Conservation (phyloP, 2,329 filamentous ascomycete species). For the Chaetomium sp. region DNA sequence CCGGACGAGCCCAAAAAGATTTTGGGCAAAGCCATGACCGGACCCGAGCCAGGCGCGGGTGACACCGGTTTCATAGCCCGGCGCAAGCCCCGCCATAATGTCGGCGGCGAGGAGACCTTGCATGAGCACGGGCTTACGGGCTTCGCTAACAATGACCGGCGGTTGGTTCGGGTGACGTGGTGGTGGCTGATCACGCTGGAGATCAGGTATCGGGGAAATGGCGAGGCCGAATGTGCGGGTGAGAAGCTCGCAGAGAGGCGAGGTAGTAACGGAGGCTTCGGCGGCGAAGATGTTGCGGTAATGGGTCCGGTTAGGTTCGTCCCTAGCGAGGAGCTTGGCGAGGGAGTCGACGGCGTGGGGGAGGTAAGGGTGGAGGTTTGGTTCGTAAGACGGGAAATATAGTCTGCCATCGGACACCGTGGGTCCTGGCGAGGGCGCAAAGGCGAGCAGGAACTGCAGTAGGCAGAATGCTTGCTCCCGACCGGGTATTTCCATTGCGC, state of each 20-base stretch:
- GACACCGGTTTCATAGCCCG: slow-evolving; percentile 55
- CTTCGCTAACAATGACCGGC: slow-evolving; percentile 58
- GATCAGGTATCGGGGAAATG: slow-evolving; percentile 76
- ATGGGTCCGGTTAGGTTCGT: slow-evolving; percentile 83
- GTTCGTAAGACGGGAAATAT: slow-evolving; percentile 75
- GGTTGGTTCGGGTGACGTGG: slow-evolving; percentile 51
- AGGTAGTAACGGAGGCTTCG: slow-evolving; percentile 51
- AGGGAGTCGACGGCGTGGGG: slow-evolving; percentile 84
- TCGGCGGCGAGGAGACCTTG: slow-evolving; percentile 88
- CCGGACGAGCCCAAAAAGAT: slow-evolving; percentile 68
- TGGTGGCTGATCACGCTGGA: slow-evolving; percentile 37
- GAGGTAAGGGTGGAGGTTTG: slow-evolving; percentile 76
- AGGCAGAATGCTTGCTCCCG: slow-evolving; percentile 83
- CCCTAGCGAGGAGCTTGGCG: slow-evolving; percentile 84
- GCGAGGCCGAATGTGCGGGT: slow-evolving; percentile 83
- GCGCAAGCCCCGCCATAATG: slow-evolving; percentile 69
- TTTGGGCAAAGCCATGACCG: slow-evolving; percentile 76
- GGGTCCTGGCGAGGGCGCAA: slow-evolving; percentile 73
- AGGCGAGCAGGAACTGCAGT: slow-evolving; percentile 82
- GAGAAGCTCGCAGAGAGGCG: slow-evolving; percentile 68
- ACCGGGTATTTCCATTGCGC: slow-evolving; percentile 71
- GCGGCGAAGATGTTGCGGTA: slow-evolving; percentile 76
- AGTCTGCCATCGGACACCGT: slow-evolving; percentile 50
- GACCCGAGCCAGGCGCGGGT: slow-evolving; percentile 77
- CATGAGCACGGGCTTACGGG: slow-evolving; percentile 81